These are phyloP conservation scores for Russula dissimulans DNA, from an alignment of 768 basidiomycete genomes.

Conservation along the genomic window DNA sequence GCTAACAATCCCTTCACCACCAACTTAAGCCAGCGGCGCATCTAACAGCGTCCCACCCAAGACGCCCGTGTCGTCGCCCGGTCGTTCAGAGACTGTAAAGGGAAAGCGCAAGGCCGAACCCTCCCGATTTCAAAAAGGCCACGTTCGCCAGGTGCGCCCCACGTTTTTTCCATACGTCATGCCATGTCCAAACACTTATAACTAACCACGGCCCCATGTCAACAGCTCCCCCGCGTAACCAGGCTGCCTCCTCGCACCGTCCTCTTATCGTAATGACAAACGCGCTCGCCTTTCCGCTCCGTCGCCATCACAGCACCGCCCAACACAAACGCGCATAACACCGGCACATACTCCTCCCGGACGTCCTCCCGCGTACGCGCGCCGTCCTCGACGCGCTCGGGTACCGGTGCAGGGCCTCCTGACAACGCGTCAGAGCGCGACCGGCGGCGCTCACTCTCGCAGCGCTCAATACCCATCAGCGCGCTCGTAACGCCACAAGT, in stretches of 20 bases:
- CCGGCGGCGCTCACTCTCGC: slow-evolving; percentile 37
- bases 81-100: slow-evolving; percentile 31
- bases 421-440: slow-evolving; percentile 8
- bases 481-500: slow-evolving; percentile 72
- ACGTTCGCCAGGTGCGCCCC: slow-evolving; percentile 54
- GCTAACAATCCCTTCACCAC: no score
- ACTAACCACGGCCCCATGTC: background rate
- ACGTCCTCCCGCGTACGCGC: slow-evolving; percentile 23
- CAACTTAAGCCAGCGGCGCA: slow-evolving; percentile 1
- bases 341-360: slow-evolving; percentile 37
- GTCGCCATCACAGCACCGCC: slow-evolving; percentile 30
- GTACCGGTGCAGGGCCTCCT: background rate
- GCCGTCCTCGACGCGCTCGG: slow-evolving; percentile 25
- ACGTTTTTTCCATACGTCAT: slow-evolving; percentile 15
- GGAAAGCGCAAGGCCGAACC: slow-evolving; percentile 68
- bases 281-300: slow-evolving; percentile 49
- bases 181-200: background rate
- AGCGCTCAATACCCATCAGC: slow-evolving; percentile 69
- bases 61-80: slow-evolving; percentile 16
- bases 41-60: slow-evolving; percentile 22
- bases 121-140: slow-evolving; percentile 51
- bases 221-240: slow-evolving; percentile 24
- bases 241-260: slow-evolving; percentile 49
- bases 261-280: slow-evolving; percentile 58
- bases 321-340: slow-evolving; percentile 35